phyloP scores from a whole-genome alignment of 257 asterid species.

The Leptodermis oblonga region DNA sequence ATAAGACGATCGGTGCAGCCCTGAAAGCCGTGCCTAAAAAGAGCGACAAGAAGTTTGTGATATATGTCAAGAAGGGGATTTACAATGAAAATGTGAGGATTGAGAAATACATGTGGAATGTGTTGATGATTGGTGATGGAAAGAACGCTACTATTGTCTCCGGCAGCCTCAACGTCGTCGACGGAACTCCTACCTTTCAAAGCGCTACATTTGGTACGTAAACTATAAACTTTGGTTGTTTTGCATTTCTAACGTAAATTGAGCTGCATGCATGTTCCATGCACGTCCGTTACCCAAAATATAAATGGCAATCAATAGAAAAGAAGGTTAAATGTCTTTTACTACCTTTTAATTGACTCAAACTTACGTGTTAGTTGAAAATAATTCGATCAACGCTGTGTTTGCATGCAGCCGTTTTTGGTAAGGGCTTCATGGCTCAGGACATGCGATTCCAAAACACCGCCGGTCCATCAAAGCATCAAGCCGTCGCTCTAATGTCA shows the following conservation, averaged over 20 bases:
- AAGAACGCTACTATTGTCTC: slow-evolving; percentile 34
- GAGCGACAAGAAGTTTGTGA: slow-evolving; percentile 35
- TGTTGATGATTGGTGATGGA: slow-evolving; percentile 52
- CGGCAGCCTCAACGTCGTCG: slow-evolving; percentile 36
- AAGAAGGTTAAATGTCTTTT: too few species aligned
- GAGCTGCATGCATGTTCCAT: too few species aligned
- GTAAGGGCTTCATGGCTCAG: slow-evolving; percentile 66
- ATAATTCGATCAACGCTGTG: too few species aligned
- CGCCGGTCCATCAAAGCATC: slow-evolving; percentile 46
- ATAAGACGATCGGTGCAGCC: slow-evolving; percentile 35
- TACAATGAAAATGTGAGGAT: slow-evolving; percentile 41
- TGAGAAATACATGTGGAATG: slow-evolving; percentile 46
- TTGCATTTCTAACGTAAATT: background rate
- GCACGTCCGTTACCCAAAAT: too few species aligned
- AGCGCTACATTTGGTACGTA: slow-evolving; percentile 49
- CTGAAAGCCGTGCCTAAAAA: slow-evolving; percentile 41
- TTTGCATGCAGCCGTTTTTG: slow-evolving; percentile 29
- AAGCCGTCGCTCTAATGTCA: slow-evolving; percentile 47
- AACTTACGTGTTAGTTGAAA: too few species aligned
- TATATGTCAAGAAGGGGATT: slow-evolving; percentile 41
- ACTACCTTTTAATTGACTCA: too few species aligned
- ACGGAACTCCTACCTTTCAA: slow-evolving; percentile 47
- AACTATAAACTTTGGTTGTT: background rate
- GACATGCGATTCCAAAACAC: slow-evolving; percentile 49
- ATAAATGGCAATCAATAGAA: too few species aligned